These are phyloP conservation scores for Lactifluus hygrophoroides DNA, from an alignment of 768 basidiomycete species.

Conservation along the genomic window DNA sequence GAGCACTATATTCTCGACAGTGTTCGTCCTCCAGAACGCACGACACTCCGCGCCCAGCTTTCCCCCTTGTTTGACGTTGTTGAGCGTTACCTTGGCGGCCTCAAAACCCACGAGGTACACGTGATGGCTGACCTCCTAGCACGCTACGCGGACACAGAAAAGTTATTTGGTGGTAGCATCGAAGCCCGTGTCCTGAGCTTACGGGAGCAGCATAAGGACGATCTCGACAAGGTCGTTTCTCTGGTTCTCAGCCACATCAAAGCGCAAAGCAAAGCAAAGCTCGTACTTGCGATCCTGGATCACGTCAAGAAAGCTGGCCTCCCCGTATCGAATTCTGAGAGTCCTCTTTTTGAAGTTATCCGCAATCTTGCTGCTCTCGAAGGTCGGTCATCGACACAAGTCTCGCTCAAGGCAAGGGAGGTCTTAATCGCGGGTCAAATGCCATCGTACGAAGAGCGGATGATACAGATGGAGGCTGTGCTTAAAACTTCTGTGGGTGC, in stretches of 20 bases:
- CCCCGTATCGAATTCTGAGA: constrained; percentile 68
- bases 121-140: constrained; percentile 70
- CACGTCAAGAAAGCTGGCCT: constrained; percentile 77
- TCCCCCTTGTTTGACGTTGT: constrained; percentile 63
- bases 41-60: constrained; percentile 71
- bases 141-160: constrained; percentile 80
- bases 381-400: constrained; percentile 85
- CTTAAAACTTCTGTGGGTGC: constrained; percentile 82
- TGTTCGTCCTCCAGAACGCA: constrained; percentile 69
- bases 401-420: constrained; percentile 92
- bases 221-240: constrained; percentile 78
- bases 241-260: constrained; percentile 94
- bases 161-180: constrained; percentile 88
- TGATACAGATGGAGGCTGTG: constrained; percentile 89
- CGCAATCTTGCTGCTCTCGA: constrained; percentile 80
- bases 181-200: constrained; percentile 86
- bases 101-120: constrained; percentile 79
- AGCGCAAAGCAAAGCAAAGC: constrained; percentile 84
- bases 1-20: constrained; percentile 80
- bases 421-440: constrained; percentile 93
- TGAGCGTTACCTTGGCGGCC: constrained; percentile 70
- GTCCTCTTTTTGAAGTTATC: constrained; percentile 64
- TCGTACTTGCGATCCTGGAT: constrained; percentile 80
- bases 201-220: constrained; percentile 86
- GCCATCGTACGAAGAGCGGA: constrained; percentile 94